Percentiles rank a stretch among this genome's conserved stretches.
Conservation (phyloP, 257 asterid species). For the Penstemon davidsonii region DNA sequence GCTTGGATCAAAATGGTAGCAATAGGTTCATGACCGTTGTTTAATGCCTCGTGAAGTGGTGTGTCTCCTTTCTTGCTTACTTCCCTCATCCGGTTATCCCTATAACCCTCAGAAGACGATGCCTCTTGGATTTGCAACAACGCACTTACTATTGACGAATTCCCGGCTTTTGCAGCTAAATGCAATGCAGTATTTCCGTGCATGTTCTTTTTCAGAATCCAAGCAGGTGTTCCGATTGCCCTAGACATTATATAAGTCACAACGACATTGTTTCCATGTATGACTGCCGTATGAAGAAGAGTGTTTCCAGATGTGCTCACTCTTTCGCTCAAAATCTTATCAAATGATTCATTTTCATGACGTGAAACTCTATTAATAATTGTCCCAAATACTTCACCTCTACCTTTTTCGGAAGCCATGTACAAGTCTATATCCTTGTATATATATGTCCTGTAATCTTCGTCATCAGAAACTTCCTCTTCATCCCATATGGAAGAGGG, state of each 20-base stretch:
- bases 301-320: slow-evolving; percentile 26
- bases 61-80: no score
- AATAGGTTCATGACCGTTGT: neutral
- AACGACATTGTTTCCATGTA: slow-evolving; percentile 5
- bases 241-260: neutral
- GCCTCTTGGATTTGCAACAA: slow-evolving; percentile 1
- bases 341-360: neutral
- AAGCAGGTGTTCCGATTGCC: slow-evolving; percentile 1
- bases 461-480: neutral
- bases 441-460: neutral
- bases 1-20: slow-evolving; percentile 24
- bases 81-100: no score
- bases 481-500: no score
- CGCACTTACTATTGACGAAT: slow-evolving; percentile 19
- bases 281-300: slow-evolving; percentile 26
- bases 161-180: slow-evolving; percentile 42
- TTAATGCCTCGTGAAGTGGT: slow-evolving; percentile 26
- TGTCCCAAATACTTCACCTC: neutral
- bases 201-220: slow-evolving; percentile 25
- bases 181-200: slow-evolving; percentile 43
- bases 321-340: slow-evolving; percentile 6
- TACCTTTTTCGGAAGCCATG: slow-evolving; percentile 25
- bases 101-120: neutral
- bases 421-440: slow-evolving; percentile 22
- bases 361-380: slow-evolving; percentile 8